Conservation (phyloP, 2,329 filamentous ascomycete genomes). For the Grosmannia huntii region DNA sequence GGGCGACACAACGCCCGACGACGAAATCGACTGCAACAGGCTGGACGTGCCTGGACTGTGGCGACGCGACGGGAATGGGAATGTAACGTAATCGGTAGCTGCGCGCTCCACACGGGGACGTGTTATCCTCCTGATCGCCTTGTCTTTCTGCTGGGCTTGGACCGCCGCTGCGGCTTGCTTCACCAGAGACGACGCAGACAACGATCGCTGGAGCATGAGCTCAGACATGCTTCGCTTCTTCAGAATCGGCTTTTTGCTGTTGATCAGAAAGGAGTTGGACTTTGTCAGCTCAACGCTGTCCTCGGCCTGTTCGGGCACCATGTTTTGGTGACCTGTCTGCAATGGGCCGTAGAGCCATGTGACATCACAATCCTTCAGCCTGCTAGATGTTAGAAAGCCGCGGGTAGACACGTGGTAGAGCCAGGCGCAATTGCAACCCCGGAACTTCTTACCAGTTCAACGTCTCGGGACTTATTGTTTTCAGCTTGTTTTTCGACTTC, state of each 20-base stretch:
- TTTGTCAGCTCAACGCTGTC: constrained; percentile 34
- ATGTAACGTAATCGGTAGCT: constrained; percentile 56
- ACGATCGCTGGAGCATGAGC: constrained; percentile 78
- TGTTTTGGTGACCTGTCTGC: constrained; percentile 54
- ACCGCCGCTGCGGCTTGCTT: constrained; percentile 82
- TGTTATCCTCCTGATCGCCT: constrained; percentile 29
- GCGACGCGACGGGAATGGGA: constrained; percentile 48
- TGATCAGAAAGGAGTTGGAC: constrained; percentile 49
- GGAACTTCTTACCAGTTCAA: constrained; percentile 69
- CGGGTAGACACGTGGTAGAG: no score
- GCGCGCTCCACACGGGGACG: constrained; percentile 47
- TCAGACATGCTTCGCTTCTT: constrained; percentile 97
- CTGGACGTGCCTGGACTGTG: constrained; percentile 51
- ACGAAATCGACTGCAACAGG: constrained; percentile 51
- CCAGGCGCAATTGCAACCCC: neutral
- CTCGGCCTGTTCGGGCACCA: constrained; percentile 29
- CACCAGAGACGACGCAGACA: constrained; percentile 77
- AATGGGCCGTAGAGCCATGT: constrained; percentile 95
- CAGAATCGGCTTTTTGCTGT: constrained; percentile 75
- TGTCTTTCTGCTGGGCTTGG: constrained; percentile 61
- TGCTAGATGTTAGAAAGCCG: constrained; percentile 27
- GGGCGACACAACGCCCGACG: constrained; percentile 56
- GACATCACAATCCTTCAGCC: constrained; percentile 94
- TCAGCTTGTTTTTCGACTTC: constrained; percentile 77
- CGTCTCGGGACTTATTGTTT: constrained; percentile 79